A percentile compares a stretch with the other conserved stretches of the same genome.
phyloP scores from a whole-genome alignment of 805 yeast species.

The Lipomyces sp. region DNA sequence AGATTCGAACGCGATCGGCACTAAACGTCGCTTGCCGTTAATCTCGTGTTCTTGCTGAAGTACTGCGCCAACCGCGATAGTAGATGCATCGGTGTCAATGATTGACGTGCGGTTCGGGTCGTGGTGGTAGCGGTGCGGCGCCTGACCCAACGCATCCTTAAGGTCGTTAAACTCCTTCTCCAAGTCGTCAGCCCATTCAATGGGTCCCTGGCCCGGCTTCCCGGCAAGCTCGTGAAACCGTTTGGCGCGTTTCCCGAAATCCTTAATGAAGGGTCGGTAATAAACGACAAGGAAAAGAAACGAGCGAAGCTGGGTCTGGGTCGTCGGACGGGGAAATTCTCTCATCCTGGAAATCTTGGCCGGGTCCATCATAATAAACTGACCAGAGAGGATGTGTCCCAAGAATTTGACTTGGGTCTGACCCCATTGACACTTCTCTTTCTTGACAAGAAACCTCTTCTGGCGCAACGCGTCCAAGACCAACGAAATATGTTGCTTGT shows the following conservation, averaged over 20 bases:
- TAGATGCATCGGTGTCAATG: slow-evolving; percentile 3
- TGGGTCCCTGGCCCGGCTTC: background rate
- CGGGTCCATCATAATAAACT: slow-evolving; percentile 16
- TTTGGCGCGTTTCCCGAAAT: slow-evolving; percentile 8
- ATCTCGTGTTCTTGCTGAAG: background rate
- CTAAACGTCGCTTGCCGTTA: background rate
- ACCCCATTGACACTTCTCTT: slow-evolving; percentile 16
- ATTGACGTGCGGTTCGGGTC: background rate
- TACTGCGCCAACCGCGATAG: background rate
- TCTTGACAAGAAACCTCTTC: slow-evolving; percentile 6
- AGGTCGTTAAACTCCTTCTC: background rate
- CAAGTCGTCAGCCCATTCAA: background rate
- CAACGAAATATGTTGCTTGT: slow-evolving; percentile 1
- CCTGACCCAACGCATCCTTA: background rate
- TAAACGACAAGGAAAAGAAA: slow-evolving; percentile 8
- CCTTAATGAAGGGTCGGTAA: slow-evolving; percentile 7
- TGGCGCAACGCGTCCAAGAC: background rate
- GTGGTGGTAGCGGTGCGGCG: background rate
- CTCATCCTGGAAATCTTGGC: slow-evolving; percentile 1
- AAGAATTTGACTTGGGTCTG: slow-evolving; percentile 13
- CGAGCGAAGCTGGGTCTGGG: slow-evolving; percentile 5
- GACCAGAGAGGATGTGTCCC: slow-evolving; percentile 17
- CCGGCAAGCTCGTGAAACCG: background rate
- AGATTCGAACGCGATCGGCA: slow-evolving; percentile 3
- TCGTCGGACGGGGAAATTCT: slow-evolving; percentile 4